Percentiles rank a stretch among this genome's conserved stretches.
Evolutionary conservation across 1,284 basidiomycete species (phyloP).

Genomic region (Erythrobasidium hasegawianum): DNA sequence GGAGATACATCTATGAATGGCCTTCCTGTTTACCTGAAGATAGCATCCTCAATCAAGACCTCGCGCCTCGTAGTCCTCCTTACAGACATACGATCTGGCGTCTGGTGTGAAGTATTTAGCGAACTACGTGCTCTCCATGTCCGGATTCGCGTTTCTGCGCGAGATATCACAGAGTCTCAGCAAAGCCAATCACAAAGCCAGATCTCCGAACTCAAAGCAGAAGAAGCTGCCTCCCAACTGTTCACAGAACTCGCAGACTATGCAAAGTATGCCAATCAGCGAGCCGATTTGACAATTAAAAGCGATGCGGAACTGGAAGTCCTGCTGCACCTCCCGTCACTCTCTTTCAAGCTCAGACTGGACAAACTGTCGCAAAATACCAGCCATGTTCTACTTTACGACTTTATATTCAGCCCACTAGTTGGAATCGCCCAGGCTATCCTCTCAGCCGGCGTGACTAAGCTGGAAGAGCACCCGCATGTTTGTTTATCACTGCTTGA

Average conservation of each 20-base stretch:
- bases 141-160: conserved; percentile 20
- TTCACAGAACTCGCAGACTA: conserved; percentile 8
- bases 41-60: background rate
- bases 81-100: conserved; percentile 19
- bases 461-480: background rate
- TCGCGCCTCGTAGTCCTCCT: conserved; percentile 3
- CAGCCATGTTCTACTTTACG: conserved; percentile 15
- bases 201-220: conserved; percentile 14
- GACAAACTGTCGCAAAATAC: conserved; percentile 13
- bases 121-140: conserved; percentile 14
- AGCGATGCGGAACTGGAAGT: conserved; percentile 26
- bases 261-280: background rate
- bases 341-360: conserved; percentile 14
- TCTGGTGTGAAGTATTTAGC: conserved; percentile 25
- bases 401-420: conserved; percentile 12
- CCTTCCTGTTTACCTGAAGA: conserved; percentile 15
- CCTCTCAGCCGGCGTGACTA: background rate
- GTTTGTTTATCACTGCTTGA: background rate
- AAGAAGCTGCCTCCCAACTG: conserved; percentile 12
- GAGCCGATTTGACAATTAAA: conserved; percentile 2
- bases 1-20: conserved; percentile 1
- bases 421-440: conserved; percentile 8
- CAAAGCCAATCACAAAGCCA: background rate
- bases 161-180: conserved; percentile 3
- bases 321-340: conserved; percentile 6